phyloP scores from a whole-genome alignment of 2,329 filamentous ascomycete genomes.

The Orbilia brochopaga region DNA sequence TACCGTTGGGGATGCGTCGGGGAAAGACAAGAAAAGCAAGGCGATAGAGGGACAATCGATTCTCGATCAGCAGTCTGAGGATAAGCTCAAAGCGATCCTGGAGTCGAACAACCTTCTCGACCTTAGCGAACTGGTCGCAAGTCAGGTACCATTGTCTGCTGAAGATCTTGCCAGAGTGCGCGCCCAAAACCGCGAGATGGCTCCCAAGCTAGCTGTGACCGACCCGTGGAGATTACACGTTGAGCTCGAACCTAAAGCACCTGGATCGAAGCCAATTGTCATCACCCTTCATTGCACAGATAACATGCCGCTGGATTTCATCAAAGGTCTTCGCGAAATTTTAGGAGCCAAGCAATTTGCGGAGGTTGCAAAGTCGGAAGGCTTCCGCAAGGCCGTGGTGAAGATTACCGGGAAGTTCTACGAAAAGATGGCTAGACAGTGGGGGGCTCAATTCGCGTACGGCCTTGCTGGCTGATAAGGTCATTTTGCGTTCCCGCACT shows the following conservation, averaged over 20 bases:
- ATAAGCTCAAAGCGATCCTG: neutral
- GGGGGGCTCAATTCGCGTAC: slow-evolving; percentile 37
- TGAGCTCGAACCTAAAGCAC: slow-evolving; percentile 4
- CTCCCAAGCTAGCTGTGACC: slow-evolving; percentile 3
- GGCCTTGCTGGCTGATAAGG: slow-evolving; percentile 13
- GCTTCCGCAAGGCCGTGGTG: slow-evolving; percentile 16
- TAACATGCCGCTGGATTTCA: slow-evolving; percentile 26
- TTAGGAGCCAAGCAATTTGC: slow-evolving; percentile 8
- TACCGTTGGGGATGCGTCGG: neutral
- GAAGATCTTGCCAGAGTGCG: slow-evolving; percentile 16
- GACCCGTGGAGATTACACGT: slow-evolving; percentile 20
- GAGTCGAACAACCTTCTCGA: neutral
- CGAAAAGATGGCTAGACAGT: slow-evolving; percentile 35
- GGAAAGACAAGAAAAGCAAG: neutral
- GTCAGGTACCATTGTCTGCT: neutral
- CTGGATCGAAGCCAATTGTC: slow-evolving; percentile 8
- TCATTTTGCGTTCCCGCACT: neutral
- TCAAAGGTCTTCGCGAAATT: slow-evolving; percentile 14
- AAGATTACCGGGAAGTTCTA: slow-evolving; percentile 18
- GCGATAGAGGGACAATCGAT: neutral
- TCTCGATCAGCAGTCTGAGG: slow-evolving; percentile 1
- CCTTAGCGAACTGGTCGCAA: neutral
- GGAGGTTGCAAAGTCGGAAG: neutral
- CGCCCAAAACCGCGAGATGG: slow-evolving; percentile 27
- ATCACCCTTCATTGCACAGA: slow-evolving; percentile 25